These are phyloP conservation scores for Thraustochytrium sp. DNA, from an alignment of 352 stramenopile genomes.

Conservation along the genomic window DNA sequence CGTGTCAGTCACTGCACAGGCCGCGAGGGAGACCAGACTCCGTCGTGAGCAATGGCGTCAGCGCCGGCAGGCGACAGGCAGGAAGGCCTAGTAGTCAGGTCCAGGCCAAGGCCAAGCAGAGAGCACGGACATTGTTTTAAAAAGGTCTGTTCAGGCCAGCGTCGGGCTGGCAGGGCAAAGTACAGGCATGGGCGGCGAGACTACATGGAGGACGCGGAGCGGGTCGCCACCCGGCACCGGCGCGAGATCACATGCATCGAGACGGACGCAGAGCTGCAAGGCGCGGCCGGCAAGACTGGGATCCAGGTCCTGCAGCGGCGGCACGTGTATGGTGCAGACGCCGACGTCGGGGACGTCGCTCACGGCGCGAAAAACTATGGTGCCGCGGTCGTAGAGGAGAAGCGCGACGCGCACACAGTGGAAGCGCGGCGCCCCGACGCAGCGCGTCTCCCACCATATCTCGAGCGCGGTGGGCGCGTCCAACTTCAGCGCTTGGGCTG, in stretches of 20 bases:
- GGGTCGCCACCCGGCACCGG: background rate
- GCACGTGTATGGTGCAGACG: background rate
- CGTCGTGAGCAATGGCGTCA: no score
- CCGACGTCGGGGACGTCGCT: background rate
- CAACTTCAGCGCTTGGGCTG: background rate
- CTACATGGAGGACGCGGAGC: background rate
- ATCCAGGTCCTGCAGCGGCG: background rate
- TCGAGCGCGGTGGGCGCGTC: background rate
- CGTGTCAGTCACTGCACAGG: no score
- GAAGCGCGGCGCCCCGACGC: background rate
- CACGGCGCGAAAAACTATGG: background rate
- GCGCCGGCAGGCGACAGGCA: no score
- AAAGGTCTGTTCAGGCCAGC: no score
- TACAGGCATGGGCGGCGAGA: background rate
- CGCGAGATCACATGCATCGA: background rate
- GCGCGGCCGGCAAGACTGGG: no score
- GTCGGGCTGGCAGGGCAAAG: no score
- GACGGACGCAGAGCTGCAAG: background rate
- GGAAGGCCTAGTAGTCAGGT: no score
- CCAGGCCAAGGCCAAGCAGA: no score
- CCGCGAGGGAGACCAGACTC: no score
- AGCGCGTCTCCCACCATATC: background rate
- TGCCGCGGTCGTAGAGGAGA: background rate
- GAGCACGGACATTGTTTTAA: no score
- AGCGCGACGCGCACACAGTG: background rate